phyloP scores from a whole-genome alignment of 495 filamentous ascomycete species.

The Talaromyces ruber region DNA sequence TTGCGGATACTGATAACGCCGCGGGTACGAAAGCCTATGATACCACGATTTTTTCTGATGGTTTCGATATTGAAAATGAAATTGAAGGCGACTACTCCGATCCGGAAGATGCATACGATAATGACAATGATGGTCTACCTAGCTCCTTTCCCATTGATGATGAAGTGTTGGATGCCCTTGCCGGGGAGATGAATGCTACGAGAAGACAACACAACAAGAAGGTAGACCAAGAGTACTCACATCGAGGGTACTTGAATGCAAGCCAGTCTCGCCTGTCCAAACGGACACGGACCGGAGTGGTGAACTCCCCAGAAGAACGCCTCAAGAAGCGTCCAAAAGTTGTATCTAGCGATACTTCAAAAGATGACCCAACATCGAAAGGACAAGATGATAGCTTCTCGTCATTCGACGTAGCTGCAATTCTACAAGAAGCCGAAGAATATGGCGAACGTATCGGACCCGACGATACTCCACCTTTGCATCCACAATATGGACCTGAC shows the following conservation, averaged over 20 bases:
- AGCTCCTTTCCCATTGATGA: constrained; percentile 18
- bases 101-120: constrained; percentile 9
- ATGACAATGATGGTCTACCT: background rate
- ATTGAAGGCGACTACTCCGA: constrained; percentile 8
- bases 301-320: background rate
- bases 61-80: constrained; percentile 14
- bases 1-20: background rate
- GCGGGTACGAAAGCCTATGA: constrained; percentile 37
- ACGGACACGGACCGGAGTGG: constrained; percentile 3
- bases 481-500: constrained; percentile 3
- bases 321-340: constrained; percentile 23
- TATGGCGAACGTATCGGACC: background rate
- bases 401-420: background rate
- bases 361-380: background rate
- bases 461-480: background rate
- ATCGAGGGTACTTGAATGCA: background rate
- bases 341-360: constrained; percentile 7
- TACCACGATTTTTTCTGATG: constrained; percentile 31
- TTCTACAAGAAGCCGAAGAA: background rate
- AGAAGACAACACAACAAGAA: background rate
- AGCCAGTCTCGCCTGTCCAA: constrained; percentile 4
- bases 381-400: constrained; percentile 12
- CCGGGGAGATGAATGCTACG: background rate
- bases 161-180: background rate
- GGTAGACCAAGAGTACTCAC: background rate